Percentiles rank a stretch among this genome's conserved stretches.
Evolutionary conservation across 768 basidiomycete species (phyloP).

Genomic region (Leccinellum rugosiceps): DNA sequence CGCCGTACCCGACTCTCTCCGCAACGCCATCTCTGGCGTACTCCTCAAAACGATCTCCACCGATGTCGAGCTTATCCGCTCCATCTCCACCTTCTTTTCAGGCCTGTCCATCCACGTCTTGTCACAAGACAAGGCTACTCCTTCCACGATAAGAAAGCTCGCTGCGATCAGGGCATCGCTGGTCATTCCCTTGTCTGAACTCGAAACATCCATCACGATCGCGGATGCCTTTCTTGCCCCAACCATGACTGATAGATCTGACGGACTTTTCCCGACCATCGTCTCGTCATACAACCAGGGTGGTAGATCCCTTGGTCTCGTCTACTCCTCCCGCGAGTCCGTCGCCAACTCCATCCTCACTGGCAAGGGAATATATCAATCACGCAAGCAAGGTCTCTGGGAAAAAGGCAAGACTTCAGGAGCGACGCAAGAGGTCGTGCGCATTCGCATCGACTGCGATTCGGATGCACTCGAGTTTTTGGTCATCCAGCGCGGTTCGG

Average conservation of each 20-base stretch:
- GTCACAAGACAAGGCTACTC: constrained; percentile 50
- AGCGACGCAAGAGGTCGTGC: constrained; percentile 82
- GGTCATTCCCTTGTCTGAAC: constrained; percentile 68
- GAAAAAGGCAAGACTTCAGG: constrained; percentile 96
- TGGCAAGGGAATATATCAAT: constrained; percentile 93
- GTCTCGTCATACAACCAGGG: constrained; percentile 68
- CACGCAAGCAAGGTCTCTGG: constrained; percentile 95
- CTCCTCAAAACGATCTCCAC: constrained; percentile 71
- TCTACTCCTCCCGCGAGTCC: constrained; percentile 90
- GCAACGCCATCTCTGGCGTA: constrained; percentile 73
- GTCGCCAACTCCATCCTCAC: constrained; percentile 83
- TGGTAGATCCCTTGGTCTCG: constrained; percentile 82
- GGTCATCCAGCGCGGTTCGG: constrained; percentile 84
- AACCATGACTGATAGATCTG: constrained; percentile 79
- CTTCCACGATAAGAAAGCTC: constrained; percentile 58
- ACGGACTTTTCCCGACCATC: constrained; percentile 91
- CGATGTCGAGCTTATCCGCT: constrained; percentile 73
- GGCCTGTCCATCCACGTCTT: constrained; percentile 63
- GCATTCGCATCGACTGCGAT: constrained; percentile 89
- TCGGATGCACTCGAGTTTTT: constrained; percentile 87
- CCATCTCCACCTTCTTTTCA: constrained; percentile 71
- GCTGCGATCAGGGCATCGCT: constrained; percentile 56
- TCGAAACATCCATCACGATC: constrained; percentile 63
- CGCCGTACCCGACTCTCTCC: constrained; percentile 71
- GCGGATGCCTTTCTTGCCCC: constrained; percentile 85